Conservation (phyloP, 2,329 filamentous ascomycete species). For the Sporothrix curviconia region DNA sequence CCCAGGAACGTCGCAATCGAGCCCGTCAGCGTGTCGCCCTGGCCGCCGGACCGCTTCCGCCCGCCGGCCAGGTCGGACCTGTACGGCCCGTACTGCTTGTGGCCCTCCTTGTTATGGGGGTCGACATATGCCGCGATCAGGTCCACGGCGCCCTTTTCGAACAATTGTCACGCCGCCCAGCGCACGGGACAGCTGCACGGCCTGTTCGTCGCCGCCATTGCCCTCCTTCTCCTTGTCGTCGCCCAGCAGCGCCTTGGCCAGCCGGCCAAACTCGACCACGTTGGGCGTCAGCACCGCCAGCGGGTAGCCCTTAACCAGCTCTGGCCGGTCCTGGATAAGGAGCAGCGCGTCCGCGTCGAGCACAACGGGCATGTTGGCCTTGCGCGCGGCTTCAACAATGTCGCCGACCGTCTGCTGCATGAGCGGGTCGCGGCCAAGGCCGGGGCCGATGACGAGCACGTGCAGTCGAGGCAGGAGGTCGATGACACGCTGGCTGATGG, state of each 20-base stretch:
- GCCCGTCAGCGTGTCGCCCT: conserved; percentile 92
- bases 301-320: conserved; percentile 70
- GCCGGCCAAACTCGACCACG: conserved; percentile 79
- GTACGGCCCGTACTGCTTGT: conserved; percentile 44
- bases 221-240: conserved; percentile 31
- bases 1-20: conserved; percentile 80
- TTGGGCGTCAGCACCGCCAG: conserved; percentile 91
- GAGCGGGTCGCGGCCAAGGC: conserved; percentile 78
- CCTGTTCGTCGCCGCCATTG: conserved; percentile 26
- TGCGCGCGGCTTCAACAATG: conserved; percentile 72
- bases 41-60: conserved; percentile 83
- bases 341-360: conserved; percentile 85
- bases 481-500: conserved; percentile 62
- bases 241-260: conserved; percentile 68
- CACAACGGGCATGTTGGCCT: conserved; percentile 69
- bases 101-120: no score
- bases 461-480: conserved; percentile 81
- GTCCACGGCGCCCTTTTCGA: conserved; percentile 82
- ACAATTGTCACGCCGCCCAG: conserved; percentile 83
- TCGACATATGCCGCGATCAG: conserved; percentile 44
- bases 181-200: conserved; percentile 63
- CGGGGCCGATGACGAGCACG: conserved; percentile 86
- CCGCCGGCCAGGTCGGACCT: conserved; percentile 74
- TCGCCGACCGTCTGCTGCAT: conserved; percentile 82
- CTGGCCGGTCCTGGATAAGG: conserved; percentile 68